Base-by-base conservation (phyloP, 1,139 yeast genomes). In the Pichia cactophila region DNA sequence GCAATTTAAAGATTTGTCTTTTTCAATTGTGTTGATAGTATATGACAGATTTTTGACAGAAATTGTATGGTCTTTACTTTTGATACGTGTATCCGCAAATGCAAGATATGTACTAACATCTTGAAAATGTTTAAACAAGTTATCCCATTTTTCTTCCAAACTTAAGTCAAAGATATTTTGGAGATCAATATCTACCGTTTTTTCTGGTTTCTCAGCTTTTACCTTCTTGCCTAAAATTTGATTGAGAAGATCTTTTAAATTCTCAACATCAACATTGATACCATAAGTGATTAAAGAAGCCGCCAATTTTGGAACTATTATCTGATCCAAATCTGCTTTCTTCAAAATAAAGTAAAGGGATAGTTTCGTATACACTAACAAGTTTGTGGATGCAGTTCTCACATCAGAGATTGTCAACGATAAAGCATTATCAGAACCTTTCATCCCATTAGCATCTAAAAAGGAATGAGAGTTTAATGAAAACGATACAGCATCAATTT, bases 401-500 rank as follows among this genome's bases (percentile, higher is more conserved):
- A 55, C 23, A 31, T 52, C 52, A 7, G 57, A 45, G 16, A 53
- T 11, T 41, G 46, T 49, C 4, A 53, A 40, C 37, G 53, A 54
- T 12, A 50, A 7, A 11, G 54, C 42, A 35, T 50, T 45, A 31
- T 28, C 44, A 12, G 50, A 29, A 11, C 41, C 45, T 26, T 46
- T 46, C 7, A 39, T 31, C 20, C 45, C 36, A 11, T 48, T 40
- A 7, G 26, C 14, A 35, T 39, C 40, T 2, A 33, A 41, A 26
- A 31, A 36, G n/a, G 44, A 12, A 14, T 45, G 41, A 39, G 50
- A 48, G 39, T 50, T 49, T 5, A 49, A 47, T 2, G 58, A 54
- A 26, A 42, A 6, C 8, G 58, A 55, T 10, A 54, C 16, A 7
- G 57, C 51, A 41, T 54, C 58, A 2, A 55, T 31, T n/a, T 44